Evolutionary conservation across 257 asterid species (phyloP), one percentile per base, ranked within the genome.

Genomic region (Scutellaria minor): DNA sequence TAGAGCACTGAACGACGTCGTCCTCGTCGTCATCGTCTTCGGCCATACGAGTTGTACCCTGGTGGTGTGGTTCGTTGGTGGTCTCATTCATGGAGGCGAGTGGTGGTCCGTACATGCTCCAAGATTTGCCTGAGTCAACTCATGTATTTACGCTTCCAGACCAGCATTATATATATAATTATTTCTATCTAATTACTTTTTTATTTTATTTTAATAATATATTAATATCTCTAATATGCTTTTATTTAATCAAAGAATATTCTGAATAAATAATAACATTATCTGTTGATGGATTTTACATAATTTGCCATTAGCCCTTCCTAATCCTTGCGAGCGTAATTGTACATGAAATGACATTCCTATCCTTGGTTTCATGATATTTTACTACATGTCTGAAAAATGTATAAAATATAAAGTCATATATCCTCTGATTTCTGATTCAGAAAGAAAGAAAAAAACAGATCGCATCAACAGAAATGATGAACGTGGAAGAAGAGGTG

Each of bases 401-500:
- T 24, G 27, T 24, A 24, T 2, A 24, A 24, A 24, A 24, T 24
- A 24, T 24, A 24, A 24, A 24, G 27, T 31, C 37, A 31, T 31
- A 31, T 2, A 4, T 31, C 37, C 37, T 31, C 37, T 2, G 37
- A 31, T 1, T 50, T 65, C 35, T 5, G 22, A 47, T n/a, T n/a
- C 7, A 60, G 52, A 35, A 54, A 12, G 50, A 20, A 14, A 57
- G 22, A 52, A 63, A 10, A 13, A 50, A 48, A 27, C 0, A 41
- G 52, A 69, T 61, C 73, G 45, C 15, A 58, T 11, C 60, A 9
- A 24, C 2, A 20, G 59, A 47, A 62, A 79, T 48, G 77, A 89
- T 94, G 98, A 94, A 94, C 73, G 98, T 94, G n/a, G 96, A 83
- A 20, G 98, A 94, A 82, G 98, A 94, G 79, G 95, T 94, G 57